Base-by-base conservation (phyloP, 1,139 yeast species). In the Pichia sp. region DNA sequence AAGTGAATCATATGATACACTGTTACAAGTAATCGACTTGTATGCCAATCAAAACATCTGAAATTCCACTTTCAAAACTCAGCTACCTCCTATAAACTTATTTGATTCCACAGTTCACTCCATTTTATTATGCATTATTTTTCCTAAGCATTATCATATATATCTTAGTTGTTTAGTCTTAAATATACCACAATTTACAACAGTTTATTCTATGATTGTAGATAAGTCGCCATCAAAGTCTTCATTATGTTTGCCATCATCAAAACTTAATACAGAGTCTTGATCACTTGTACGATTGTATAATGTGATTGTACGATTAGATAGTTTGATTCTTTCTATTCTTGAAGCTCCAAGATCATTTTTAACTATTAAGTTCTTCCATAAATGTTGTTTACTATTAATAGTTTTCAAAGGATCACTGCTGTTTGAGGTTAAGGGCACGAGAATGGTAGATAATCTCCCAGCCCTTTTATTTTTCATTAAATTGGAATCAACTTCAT, bases 261-360 rank as follows among this genome's bases (percentile, higher is more conserved):
- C 40, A 12, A n/a, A 39, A 39, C 20, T n/a, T 35, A 13, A 5
- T 7, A 35, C 43, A 38, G 4, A 26, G 13, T 30, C 43, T 5
- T 30, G 36, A 7, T 43, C 40, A 35, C 41, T 23, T 16, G 41
- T n/a, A 22, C 25, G 22, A 7, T 42, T 40, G 25, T n/a, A 50
- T 15, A 50, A 22, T 5, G 53, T 50, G 16, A 50, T 45, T 9
- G 53, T 50, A 15, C 45, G 38, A 45, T 47, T 32, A 11, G 40
- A 37, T 4, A 47, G 18, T 11, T 44, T 39, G 18, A 49, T 50
- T 22, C 11, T 35, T 32, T 47, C 49, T 20, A 38, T 39, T 26
- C 16, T 27, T 12, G 37, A 11, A 20, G n/a, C n/a, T 3, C 13
- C 15, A 11, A 35, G 26, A 2, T 16, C 15, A 18, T 40, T 37